Conservation (phyloP, 2,329 filamentous ascomycete species). For the Geosmithia morbida region DNA sequence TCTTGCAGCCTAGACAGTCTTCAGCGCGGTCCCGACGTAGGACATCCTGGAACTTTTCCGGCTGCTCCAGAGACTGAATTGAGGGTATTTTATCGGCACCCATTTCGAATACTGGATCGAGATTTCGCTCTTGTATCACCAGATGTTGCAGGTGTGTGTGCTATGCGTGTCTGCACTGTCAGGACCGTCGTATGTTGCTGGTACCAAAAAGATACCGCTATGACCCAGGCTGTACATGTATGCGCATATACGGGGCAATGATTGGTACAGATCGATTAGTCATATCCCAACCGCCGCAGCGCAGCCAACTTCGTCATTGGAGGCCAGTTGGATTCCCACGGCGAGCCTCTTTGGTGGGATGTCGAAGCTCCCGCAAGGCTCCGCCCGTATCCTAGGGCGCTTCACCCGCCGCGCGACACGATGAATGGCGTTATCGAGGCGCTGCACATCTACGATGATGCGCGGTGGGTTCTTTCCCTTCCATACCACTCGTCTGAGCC, state of each 20-base stretch:
- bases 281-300: conserved; percentile 5
- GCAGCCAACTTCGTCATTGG: conserved; percentile 14
- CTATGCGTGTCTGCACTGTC: not conserved
- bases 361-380: conserved; percentile 8
- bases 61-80: conserved; percentile 39
- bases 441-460: conserved; percentile 92
- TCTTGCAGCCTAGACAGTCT: conserved; percentile 57
- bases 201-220: too few species aligned
- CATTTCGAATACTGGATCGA: conserved; percentile 8
- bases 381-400: conserved; percentile 7
- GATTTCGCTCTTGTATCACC: not conserved
- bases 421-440: conserved; percentile 89
- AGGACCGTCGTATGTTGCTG: not conserved
- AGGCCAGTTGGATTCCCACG: not conserved
- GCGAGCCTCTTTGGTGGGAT: not conserved
- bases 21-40: conserved; percentile 41
- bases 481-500: conserved; percentile 7
- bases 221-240: too few species aligned
- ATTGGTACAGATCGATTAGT: conserved; percentile 7
- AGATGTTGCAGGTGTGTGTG: not conserved
- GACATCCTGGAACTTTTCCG: conserved; percentile 45
- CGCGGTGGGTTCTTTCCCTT: conserved; percentile 45
- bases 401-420: conserved; percentile 15
- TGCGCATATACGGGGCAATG: not conserved
- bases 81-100: conserved; percentile 28